phyloP scores from a whole-genome alignment of 768 basidiomycete genomes.

The Naganishia randhawae region DNA sequence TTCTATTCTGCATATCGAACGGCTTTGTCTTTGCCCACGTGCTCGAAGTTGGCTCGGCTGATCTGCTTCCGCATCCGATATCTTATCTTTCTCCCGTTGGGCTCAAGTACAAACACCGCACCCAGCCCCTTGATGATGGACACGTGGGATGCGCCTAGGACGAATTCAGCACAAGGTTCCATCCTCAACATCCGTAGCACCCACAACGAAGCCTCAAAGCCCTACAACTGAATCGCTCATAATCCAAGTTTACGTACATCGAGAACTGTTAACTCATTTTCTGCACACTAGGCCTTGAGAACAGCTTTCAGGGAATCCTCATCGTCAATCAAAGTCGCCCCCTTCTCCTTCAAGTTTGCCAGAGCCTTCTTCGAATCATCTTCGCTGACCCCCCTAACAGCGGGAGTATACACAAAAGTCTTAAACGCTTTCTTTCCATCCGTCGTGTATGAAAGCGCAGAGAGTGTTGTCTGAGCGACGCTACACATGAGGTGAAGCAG shows the following conservation, averaged over 20 bases:
- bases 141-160: too few relatives aligned
- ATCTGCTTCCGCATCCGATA: background rate
- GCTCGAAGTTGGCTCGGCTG: background rate
- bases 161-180: too few relatives aligned
- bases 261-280: too few relatives aligned
- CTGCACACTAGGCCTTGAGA: too few relatives aligned
- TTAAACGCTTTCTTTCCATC: slow-evolving; percentile 29
- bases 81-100: background rate
- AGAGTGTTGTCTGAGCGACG: slow-evolving; percentile 19
- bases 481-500: slow-evolving; percentile 10
- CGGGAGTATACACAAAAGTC: slow-evolving; percentile 33
- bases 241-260: too few relatives aligned
- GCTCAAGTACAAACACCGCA: too few relatives aligned
- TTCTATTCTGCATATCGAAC: too few relatives aligned
- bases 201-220: too few relatives aligned
- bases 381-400: slow-evolving; percentile 32
- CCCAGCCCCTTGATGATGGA: too few relatives aligned
- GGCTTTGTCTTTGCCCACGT: background rate
- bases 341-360: background rate
- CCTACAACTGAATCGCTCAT: too few relatives aligned
- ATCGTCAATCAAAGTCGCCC: background rate
- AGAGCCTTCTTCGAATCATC: slow-evolving; percentile 26
- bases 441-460: slow-evolving; percentile 4
- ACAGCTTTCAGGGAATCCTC: too few relatives aligned
- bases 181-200: too few relatives aligned